Evolutionary conservation across 805 yeast genomes (phyloP).

Genomic region (Starmerella stellata): DNA sequence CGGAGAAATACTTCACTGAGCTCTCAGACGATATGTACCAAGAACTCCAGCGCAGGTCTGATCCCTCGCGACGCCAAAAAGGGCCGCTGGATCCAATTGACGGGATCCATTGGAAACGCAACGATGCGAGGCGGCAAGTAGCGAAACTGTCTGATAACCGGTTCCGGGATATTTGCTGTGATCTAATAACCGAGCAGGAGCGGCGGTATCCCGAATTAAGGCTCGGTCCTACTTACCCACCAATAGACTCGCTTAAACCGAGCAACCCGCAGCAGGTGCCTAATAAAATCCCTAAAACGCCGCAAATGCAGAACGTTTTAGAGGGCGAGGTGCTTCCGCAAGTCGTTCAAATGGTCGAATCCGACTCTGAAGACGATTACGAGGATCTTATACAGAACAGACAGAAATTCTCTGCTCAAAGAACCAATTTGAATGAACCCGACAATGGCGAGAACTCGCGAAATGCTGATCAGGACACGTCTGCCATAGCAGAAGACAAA

Average conservation of each 20-base stretch:
- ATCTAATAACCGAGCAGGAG: constrained; percentile 71
- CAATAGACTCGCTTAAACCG: constrained; percentile 8
- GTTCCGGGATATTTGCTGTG: constrained; percentile 79
- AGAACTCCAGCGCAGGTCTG: constrained; percentile 65
- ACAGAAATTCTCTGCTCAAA: too few species aligned
- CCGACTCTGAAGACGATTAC: constrained; percentile 27
- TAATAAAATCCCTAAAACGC: not conserved
- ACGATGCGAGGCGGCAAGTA: constrained; percentile 84
- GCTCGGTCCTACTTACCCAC: constrained; percentile 10
- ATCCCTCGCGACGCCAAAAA: constrained; percentile 27
- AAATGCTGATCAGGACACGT: too few species aligned
- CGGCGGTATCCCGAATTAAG: constrained; percentile 41
- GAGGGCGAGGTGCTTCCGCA: constrained; percentile 63
- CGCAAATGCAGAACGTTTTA: constrained; percentile 13
- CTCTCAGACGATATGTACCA: constrained; percentile 88
- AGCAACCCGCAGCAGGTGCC: not conserved
- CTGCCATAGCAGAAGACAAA: too few species aligned
- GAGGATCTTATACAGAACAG: too few species aligned
- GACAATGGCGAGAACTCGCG: too few species aligned
- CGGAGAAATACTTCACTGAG: constrained; percentile 59
- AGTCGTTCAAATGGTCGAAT: constrained; percentile 73
- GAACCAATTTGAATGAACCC: too few species aligned
- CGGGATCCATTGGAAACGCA: constrained; percentile 77
- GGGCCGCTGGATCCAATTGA: constrained; percentile 45
- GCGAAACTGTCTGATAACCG: constrained; percentile 65